Evolutionary conservation across 1,284 basidiomycete genomes (phyloP).

Genomic region (Limonomyces culmigenus): DNA sequence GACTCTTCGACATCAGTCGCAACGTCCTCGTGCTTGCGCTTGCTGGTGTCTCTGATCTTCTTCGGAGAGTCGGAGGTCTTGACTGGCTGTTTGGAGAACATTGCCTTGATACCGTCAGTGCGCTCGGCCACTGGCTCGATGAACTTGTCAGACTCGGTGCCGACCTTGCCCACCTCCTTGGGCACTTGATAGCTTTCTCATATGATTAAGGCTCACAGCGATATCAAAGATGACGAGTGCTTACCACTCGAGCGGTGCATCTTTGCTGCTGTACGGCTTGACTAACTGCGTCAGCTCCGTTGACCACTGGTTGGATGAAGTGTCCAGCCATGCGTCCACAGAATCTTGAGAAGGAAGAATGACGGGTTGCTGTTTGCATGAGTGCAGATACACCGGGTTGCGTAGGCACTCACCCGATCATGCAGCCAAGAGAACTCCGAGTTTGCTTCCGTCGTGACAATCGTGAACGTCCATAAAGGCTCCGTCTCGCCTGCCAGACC

Average conservation of each 20-base stretch:
- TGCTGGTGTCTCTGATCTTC: too few species aligned
- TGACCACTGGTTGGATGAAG: conserved; percentile 45
- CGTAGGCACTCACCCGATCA: conserved; percentile 38
- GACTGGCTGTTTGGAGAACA: conserved; percentile 60
- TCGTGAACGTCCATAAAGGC: conserved; percentile 71
- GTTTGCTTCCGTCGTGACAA: conserved; percentile 71
- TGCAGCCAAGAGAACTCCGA: conserved; percentile 67
- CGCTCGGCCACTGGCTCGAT: conserved; percentile 66
- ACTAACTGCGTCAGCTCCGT: conserved; percentile 44
- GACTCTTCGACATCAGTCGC: too few species aligned
- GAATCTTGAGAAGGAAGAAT: conserved; percentile 53
- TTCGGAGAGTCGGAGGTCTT: neutral
- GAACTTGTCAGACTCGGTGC: conserved; percentile 67
- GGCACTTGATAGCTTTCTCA: conserved; percentile 67
- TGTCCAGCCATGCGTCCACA: conserved; percentile 68
- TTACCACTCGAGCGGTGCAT: conserved; percentile 53
- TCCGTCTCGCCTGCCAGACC: conserved; percentile 27
- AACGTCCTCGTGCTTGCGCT: too few species aligned
- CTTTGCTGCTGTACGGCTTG: conserved; percentile 40
- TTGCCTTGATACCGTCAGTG: conserved; percentile 78
- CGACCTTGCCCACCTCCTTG: conserved; percentile 82
- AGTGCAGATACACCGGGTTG: neutral
- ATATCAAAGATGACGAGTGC: neutral
- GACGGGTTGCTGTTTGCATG: conserved; percentile 52
- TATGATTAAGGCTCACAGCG: neutral